Conservation (phyloP, 257 asterid species). For the Penstemon eatonii region DNA sequence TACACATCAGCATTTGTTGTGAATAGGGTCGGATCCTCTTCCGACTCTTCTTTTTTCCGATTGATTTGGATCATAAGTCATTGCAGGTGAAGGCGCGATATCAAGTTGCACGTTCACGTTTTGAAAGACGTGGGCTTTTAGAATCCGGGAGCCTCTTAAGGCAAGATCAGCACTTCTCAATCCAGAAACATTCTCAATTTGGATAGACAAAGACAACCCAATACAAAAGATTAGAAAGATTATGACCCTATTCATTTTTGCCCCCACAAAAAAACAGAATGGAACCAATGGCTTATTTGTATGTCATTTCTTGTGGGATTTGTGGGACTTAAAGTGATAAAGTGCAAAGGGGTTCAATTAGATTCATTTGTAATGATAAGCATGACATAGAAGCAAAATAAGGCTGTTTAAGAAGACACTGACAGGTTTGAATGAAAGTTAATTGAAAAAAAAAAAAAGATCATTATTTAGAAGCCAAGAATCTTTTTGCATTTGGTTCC, state of each 20-base stretch:
- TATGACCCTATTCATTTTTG: constrained; percentile 47
- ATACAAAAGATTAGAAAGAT: constrained; percentile 42
- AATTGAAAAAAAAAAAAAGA: constrained; percentile 35
- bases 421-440: constrained; percentile 85
- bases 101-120: constrained; percentile 38
- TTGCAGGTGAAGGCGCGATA: constrained; percentile 61
- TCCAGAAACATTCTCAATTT: constrained; percentile 45
- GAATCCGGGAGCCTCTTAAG: constrained; percentile 42
- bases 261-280: constrained; percentile 28
- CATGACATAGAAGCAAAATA: constrained; percentile 51
- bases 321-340: constrained; percentile 58
- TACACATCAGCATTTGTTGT: constrained; percentile 54
- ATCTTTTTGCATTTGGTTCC: constrained; percentile 57
- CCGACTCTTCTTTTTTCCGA: constrained; percentile 66
- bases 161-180: constrained; percentile 49
- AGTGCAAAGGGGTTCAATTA: constrained; percentile 47
- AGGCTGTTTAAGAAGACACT: constrained; percentile 82
- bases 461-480: constrained; percentile 81
- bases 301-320: constrained; percentile 34
- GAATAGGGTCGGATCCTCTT: constrained; percentile 85
- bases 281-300: constrained; percentile 29
- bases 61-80: constrained; percentile 58
- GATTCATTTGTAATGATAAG: constrained; percentile 81
- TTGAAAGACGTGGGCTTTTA: constrained; percentile 35
- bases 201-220: constrained; percentile 39